Conservation (phyloP, 2,329 filamentous ascomycete genomes). For the Fusarium haematococcum region DNA sequence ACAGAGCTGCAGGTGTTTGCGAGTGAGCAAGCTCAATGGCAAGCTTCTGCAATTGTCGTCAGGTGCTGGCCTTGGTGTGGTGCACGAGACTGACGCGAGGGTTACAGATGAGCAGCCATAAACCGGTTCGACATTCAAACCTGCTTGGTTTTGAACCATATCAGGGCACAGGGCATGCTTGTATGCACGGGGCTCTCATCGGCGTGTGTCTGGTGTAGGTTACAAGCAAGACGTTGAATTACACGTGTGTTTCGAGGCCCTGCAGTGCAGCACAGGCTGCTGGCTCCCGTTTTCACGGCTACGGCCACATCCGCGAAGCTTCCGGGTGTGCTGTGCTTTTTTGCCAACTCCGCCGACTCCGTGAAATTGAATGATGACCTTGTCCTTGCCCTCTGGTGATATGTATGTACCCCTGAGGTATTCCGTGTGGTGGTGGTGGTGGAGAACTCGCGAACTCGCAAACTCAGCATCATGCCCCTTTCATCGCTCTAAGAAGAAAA, state of each 20-base stretch:
- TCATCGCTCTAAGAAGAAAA: not conserved
- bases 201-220: slow-evolving; percentile 2
- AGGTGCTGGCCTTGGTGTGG: slow-evolving; percentile 11
- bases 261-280: slow-evolving; percentile 19
- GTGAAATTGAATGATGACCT: slow-evolving; percentile 28
- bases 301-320: slow-evolving; percentile 10
- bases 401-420: slow-evolving; percentile 9
- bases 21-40: not conserved
- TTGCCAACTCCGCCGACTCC: slow-evolving; percentile 9
- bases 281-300: slow-evolving; percentile 28
- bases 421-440: not conserved
- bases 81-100: slow-evolving; percentile 13
- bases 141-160: not conserved
- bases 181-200: slow-evolving; percentile 5
- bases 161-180: slow-evolving; percentile 25
- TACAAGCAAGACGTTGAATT: slow-evolving; percentile 17
- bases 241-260: slow-evolving; percentile 25
- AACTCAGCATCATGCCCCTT: not conserved
- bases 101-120: slow-evolving; percentile 17
- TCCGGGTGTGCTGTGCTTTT: slow-evolving; percentile 23
- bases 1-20: not conserved
- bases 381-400: slow-evolving; percentile 9
- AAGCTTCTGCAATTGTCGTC: slow-evolving; percentile 2
- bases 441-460: slow-evolving; percentile 7
- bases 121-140: not conserved